Percentiles rank a stretch among this genome's conserved stretches.
Evolutionary conservation across 163 green algal species (phyloP).

Genomic region (Coccomyxa subellipsoidea): DNA sequence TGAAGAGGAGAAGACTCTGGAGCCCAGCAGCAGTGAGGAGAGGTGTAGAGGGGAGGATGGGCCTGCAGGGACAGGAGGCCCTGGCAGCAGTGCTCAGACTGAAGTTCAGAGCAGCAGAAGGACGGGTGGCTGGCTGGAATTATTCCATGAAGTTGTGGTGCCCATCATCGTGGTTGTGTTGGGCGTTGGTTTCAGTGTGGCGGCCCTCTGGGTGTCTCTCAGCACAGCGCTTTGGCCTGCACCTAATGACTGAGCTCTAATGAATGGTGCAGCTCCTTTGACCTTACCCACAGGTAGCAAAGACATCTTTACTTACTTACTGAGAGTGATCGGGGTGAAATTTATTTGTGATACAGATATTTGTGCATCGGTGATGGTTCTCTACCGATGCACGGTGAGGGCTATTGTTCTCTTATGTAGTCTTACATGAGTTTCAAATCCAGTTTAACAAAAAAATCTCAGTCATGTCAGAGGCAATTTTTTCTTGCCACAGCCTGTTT

Average conservation of each 20-base stretch:
- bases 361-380: too few species aligned
- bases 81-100: background rate
- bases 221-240: background rate
- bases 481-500: too few species aligned
- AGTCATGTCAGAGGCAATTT: too few species aligned
- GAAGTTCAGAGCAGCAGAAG: background rate
- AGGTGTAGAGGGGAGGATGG: background rate
- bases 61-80: background rate
- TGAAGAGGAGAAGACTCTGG: background rate
- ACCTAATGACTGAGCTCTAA: background rate
- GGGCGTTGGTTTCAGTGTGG: constrained; percentile 21
- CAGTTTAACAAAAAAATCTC: too few species aligned
- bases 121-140: background rate
- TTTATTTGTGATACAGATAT: too few species aligned
- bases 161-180: constrained; percentile 23
- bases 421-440: too few species aligned
- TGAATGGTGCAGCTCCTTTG: too few species aligned
- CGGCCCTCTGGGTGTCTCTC: constrained; percentile 13
- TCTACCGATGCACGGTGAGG: too few species aligned
- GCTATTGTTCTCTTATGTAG: too few species aligned
- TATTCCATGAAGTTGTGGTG: constrained; percentile 24
- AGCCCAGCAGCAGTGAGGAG: background rate
- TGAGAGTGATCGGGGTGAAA: too few species aligned
- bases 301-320: too few species aligned
- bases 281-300: too few species aligned